A percentile compares a stretch with the other conserved stretches of the same genome.
Conservation (phyloP, 2,329 filamentous ascomycete species). For the Talaromyces sp. region DNA sequence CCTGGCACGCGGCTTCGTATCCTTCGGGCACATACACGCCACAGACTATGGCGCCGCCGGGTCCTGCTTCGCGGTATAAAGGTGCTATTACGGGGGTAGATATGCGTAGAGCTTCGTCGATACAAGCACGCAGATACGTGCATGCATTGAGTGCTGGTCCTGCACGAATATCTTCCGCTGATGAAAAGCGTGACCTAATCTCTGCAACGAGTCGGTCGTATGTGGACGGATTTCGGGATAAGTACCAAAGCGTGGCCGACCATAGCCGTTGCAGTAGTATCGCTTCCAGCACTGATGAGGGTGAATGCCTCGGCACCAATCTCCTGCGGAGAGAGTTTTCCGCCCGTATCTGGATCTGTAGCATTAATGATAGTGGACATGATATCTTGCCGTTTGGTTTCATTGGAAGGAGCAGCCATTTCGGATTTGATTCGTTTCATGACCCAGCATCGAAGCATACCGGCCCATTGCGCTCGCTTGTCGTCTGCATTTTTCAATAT, state of each 20-base stretch:
- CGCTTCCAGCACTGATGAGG: constrained; percentile 5
- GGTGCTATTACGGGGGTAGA: background rate
- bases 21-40: constrained; percentile 8
- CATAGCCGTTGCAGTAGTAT: constrained; percentile 11
- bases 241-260: constrained; percentile 10
- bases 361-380: constrained; percentile 14
- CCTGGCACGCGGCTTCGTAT: constrained; percentile 1
- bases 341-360: constrained; percentile 13
- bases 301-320: constrained; percentile 10
- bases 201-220: background rate
- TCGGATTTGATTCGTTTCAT: constrained; percentile 13
- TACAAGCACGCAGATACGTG: constrained; percentile 13
- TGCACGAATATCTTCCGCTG: background rate
- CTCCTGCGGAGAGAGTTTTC: background rate
- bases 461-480: constrained; percentile 12
- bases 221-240: constrained; percentile 6
- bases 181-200: background rate
- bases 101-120: constrained; percentile 13
- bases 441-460: constrained; percentile 13
- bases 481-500: constrained; percentile 9
- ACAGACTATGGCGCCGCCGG: constrained; percentile 1
- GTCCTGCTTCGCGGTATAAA: constrained; percentile 13
- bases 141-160: background rate
- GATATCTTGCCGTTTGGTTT: constrained; percentile 5
- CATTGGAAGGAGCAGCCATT: background rate